A percentile compares a stretch with the other conserved stretches of the same genome.
phyloP scores from a whole-genome alignment of 305 asterid genomes.

The Plantago coronopus region DNA sequence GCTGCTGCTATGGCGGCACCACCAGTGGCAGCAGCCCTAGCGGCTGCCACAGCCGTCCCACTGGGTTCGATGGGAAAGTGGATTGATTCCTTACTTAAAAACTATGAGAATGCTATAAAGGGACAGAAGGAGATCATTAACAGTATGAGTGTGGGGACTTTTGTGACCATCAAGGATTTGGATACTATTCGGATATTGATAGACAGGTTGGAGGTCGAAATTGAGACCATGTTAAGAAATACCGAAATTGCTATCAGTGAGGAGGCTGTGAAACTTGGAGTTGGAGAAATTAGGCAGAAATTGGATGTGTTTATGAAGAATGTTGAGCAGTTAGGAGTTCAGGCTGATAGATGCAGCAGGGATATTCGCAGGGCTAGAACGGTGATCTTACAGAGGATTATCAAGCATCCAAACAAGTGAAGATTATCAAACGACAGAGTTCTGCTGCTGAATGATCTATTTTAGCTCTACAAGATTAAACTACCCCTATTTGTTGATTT shows the following conservation, averaged over 20 bases:
- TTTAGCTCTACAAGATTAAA: neutral
- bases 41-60: conserved; percentile 82
- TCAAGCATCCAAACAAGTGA: conserved; percentile 67
- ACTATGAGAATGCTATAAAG: conserved; percentile 71
- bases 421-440: neutral
- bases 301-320: conserved; percentile 61
- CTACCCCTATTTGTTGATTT: neutral
- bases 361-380: conserved; percentile 88
- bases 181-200: conserved; percentile 61
- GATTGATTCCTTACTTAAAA: conserved; percentile 80
- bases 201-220: conserved; percentile 63
- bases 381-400: conserved; percentile 76
- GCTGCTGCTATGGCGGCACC: conserved; percentile 97
- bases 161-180: conserved; percentile 75
- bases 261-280: conserved; percentile 52
- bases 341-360: conserved; percentile 79
- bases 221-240: conserved; percentile 43
- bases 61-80: conserved; percentile 95
- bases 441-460: neutral
- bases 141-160: conserved; percentile 73
- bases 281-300: conserved; percentile 63
- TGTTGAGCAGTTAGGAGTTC: conserved; percentile 70
- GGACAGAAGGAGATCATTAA: conserved; percentile 80
- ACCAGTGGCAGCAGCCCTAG: conserved; percentile 80
- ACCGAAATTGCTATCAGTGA: conserved; percentile 50